Evolutionary conservation across 148 eudicot species (phyloP), one percentile per base, ranked within the genome.

Genomic region (Silene latifolia): DNA sequence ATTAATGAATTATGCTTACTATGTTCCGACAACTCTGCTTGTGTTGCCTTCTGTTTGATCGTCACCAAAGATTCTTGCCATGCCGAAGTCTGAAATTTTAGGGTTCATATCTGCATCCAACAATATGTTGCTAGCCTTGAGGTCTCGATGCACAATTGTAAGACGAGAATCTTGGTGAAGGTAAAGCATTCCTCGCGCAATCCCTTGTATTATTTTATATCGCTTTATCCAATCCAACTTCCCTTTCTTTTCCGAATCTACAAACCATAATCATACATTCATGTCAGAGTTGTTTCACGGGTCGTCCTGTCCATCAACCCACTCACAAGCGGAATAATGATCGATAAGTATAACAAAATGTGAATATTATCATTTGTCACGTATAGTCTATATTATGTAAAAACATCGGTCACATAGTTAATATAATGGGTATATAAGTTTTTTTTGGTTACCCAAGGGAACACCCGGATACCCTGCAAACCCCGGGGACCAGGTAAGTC

Each of bases 131-230:
- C 85, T 77, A 12, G 81, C 75, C 63, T 84, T 84, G 17, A 84
- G 78, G 74, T 81, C 87, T 4, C 80, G 82, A 48, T 76, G 87
- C 18, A 84, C 77, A 17, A 81, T 79, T 17, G 60, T 70, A 14
- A 81, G 74, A 19, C 73, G 72, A 8, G 87, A 84, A 70, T 84
- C 87, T 62, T 84, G 84, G 76, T 84, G 84, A 17, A 84, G 76
- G 27, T 80, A 80, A 17, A 80, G 62, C 69, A 80, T 69, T 20
- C 82, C 82, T 29, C 75, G 73, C 5, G 80, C 72, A n/a, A 79
- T 79, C 3, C 78, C 82, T 60, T 9, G 24, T 69, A 79, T 74
- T 5, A 69, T 68, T 27, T 79, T 79, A 66, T 74, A 74, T 7
- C 82, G 82, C 29, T 5, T 69, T 15, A 1, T 23, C 82, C 78